Percentiles rank a stretch among this genome's conserved stretches.
Evolutionary conservation across 192 early-diverging fungal species (phyloP).

Genomic region (Coemansia pectinata): DNA sequence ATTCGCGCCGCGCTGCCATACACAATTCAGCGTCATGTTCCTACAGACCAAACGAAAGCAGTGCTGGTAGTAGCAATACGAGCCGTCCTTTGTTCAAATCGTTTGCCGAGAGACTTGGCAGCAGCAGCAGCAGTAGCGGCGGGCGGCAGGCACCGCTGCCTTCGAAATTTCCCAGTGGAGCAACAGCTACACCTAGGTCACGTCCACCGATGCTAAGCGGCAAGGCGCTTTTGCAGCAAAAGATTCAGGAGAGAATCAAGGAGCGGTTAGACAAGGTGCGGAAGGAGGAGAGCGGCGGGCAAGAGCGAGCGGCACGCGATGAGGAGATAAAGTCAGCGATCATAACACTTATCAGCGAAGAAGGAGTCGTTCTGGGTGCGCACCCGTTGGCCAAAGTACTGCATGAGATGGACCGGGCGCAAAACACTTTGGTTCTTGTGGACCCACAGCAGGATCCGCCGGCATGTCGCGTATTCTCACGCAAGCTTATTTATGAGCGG

Average conservation of each 20-base stretch:
- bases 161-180: not conserved
- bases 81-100: not conserved
- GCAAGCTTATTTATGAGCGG: constrained; percentile 38
- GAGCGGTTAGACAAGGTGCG: constrained; percentile 6
- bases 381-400: constrained; percentile 20
- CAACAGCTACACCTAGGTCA: not conserved
- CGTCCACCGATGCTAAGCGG: not conserved
- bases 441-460: constrained; percentile 22
- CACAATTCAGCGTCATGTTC: not conserved
- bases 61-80: not conserved
- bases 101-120: constrained; percentile 2
- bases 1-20: not conserved
- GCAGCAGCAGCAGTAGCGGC: not conserved
- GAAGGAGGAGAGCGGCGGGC: not conserved
- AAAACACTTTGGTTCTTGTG: constrained; percentile 27
- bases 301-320: constrained; percentile 27
- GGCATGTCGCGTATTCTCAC: constrained; percentile 37
- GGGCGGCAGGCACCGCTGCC: not conserved
- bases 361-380: constrained; percentile 15
- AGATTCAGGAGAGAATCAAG: constrained; percentile 13
- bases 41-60: not conserved
- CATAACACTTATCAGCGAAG: constrained; percentile 23
- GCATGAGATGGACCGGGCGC: constrained; percentile 20
- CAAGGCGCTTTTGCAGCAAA: constrained; percentile 11
- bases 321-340: constrained; percentile 35